Percentiles rank a stretch among this genome's conserved stretches.
Conservation (phyloP, 2,329 filamentous ascomycete genomes). For the Penicillium glabrum region DNA sequence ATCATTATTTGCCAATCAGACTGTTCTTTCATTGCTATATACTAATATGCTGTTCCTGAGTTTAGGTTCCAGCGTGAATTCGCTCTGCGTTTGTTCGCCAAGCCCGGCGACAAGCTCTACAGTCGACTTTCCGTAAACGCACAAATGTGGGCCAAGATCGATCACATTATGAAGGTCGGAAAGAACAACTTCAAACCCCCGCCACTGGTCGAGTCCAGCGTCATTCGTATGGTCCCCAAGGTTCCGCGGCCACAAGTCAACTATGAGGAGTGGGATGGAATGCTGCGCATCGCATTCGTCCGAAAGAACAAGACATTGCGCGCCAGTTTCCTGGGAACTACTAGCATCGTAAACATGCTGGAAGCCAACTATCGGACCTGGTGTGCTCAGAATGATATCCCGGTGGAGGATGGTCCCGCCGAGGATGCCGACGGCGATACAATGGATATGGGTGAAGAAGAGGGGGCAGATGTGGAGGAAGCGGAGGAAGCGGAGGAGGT, state of each 20-base stretch:
- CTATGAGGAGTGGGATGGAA: constrained; percentile 93
- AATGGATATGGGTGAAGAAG: constrained; percentile 36
- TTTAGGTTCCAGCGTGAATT: constrained; percentile 74
- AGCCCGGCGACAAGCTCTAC: constrained; percentile 85
- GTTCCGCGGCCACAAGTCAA: constrained; percentile 80
- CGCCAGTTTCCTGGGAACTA: constrained; percentile 76
- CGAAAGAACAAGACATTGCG: constrained; percentile 89
- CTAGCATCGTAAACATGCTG: constrained; percentile 76
- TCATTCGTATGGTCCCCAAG: constrained; percentile 88
- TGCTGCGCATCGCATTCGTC: constrained; percentile 78
- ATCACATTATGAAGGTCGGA: constrained; percentile 84
- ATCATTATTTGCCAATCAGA: not conserved
- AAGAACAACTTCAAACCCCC: constrained; percentile 96
- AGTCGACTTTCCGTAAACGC: constrained; percentile 88
- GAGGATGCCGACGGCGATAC: constrained; percentile 33
- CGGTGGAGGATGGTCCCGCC: constrained; percentile 66
- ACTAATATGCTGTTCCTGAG: constrained; percentile 2
- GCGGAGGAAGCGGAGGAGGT: constrained; percentile 52
- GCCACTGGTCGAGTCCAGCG: constrained; percentile 86
- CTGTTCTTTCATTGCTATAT: not conserved
- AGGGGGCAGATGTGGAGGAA: constrained; percentile 44
- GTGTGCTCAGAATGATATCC: constrained; percentile 82
- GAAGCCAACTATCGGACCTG: constrained; percentile 87
- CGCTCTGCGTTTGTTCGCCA: constrained; percentile 82
- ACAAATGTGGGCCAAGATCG: constrained; percentile 81